Base-by-base conservation (phyloP, 1,284 basidiomycete species). In the Mycena citricolor region DNA sequence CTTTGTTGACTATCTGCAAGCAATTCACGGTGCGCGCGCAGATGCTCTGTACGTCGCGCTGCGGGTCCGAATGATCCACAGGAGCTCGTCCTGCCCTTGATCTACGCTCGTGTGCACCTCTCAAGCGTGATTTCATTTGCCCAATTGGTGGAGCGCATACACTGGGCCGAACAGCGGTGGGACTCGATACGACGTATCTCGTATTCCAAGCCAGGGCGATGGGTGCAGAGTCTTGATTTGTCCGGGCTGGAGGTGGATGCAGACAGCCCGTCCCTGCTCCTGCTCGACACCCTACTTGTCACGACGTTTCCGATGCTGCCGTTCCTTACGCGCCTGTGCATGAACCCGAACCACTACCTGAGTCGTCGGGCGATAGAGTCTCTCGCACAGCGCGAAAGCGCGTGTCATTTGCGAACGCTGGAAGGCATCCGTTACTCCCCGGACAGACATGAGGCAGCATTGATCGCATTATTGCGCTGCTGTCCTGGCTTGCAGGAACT, bases 161-260 rank as follows among this genome's bases (percentile, higher is more conserved):
- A 72, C 45, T 54, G 58, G 16, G 82, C 83, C 14, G 90, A 94
- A 53, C 72, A 80, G 55, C 78, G 76, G 57, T 93, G 90, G 90
- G 88, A 90, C 56, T 87, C 88, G 43, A 81, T 93, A 47, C 78
- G 87, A 40, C 75, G 89, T 32, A 90, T 90, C 57, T 86, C 86
- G 0, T 86, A 85, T 59, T 91, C 88, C 1, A 74, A 83, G 0
- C 90, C 90, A 1, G 90, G 90, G 20, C 77, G 90, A 57, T 92
- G 88, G 85, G 78, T 93, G 4, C 83, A 82, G 41, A 63, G 63
- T 5, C 69, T 94, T 19, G 83, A 92, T 60, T 64, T 94, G 13
- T 81, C 84, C 5, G 64, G 67, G 21, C 56, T 90, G 31, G 54
- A 61, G 14, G 69, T 69, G 50, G 58, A 57, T 31, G 66, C 72